Evolutionary conservation across 495 filamentous ascomycete genomes (phyloP), one percentile per base, ranked within the genome.

Genomic region (Niebla homalea): DNA sequence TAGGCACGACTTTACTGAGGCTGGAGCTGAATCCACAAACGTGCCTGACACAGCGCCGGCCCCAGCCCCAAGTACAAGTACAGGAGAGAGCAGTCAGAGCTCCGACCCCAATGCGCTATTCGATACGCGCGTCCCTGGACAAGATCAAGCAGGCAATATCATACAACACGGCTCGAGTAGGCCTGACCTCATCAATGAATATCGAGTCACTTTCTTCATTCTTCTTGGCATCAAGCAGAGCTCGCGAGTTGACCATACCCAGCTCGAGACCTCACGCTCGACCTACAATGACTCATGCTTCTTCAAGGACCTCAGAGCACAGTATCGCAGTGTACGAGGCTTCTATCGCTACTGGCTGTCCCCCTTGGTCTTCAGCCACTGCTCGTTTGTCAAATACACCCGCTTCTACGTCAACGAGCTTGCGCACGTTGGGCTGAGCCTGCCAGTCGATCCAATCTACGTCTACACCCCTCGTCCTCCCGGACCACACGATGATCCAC

Each of bases 381-480:
- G 51, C 36, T 46, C 37, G 1, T 48, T 53, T 29, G 51, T 53
- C 20, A 53, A 43, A 21, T 53, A 48, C 18, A 53, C 51, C 2
- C 51, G 51, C 44, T 53, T 48, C 18, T 53, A 53, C 45, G 44
- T 48, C 22, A 53, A 53, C 3, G 51, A 53, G 16, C 23, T 53
- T 0, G 44, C 51, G 2, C 37, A 53, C 25, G 43, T 53, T 5
- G 36, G 51, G 14, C 44, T 14, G 5, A 39, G 22, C 12, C 43
- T 52, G 0, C 43, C 50, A 4, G 19, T 36, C 7, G 50, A 52
- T 25, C 36, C 37, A 14, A 5, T 25, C 3, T 52, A 52, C 35
- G 35, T 47, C 15, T 52, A 52, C 43, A 38, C 37, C 6, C 50
- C 50, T 6, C 42, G 50, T 3, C 50, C 50, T 3, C 50, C 50